Evolutionary conservation across 768 basidiomycete species (phyloP), one percentile per base, ranked within the genome.

Genomic region (Amanita jacksonii): DNA sequence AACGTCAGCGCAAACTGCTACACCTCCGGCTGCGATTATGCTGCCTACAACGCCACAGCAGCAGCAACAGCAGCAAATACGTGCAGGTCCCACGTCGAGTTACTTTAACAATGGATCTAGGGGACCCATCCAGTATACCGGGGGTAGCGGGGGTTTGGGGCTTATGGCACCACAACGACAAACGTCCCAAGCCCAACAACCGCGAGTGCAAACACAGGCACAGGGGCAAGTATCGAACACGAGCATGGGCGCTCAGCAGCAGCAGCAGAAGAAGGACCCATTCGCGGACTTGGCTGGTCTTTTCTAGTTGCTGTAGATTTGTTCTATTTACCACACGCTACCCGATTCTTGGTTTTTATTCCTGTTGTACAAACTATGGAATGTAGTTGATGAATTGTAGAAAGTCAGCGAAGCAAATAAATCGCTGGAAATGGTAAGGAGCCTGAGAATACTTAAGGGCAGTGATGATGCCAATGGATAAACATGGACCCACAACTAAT

Each of bases 251-350:
- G n/a, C n/a, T 12, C 12, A 12, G 27, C 12, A 30, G 30, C 36
- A 63, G 50, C 52, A 58, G 34, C 70, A 74, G 49, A 68, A 64
- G 45, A 90, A 85, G 57, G 87, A 90, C 60, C 87, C 88, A 32
- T 90, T 90, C 54, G 85, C 85, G 5, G 87, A 90, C 62, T 67
- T 90, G 27, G 85, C 72, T 2, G 81, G 81, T 15, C 61, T 90
- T 43, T 88, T 90, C 58, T 90, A 47, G 55, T 5, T 38, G 20
- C n/a, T 43, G 33, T 36, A 42, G 18, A n/a, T n/a, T n/a, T 32
- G 30, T n/a, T 28, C 8, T 12, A 30, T 28, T 41, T 32, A 16
- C 33, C n/a, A n/a, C n/a, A n/a, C n/a, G n/a, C n/a, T n/a, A n/a
- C n/a, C n/a, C n/a, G n/a, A 19, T 20, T 22, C 24, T 43, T 12